A percentile compares a stretch with the other conserved stretches of the same genome.
Evolutionary conservation across 2,329 filamentous ascomycete species (phyloP).

Genomic region (Colletotrichum trifolii): DNA sequence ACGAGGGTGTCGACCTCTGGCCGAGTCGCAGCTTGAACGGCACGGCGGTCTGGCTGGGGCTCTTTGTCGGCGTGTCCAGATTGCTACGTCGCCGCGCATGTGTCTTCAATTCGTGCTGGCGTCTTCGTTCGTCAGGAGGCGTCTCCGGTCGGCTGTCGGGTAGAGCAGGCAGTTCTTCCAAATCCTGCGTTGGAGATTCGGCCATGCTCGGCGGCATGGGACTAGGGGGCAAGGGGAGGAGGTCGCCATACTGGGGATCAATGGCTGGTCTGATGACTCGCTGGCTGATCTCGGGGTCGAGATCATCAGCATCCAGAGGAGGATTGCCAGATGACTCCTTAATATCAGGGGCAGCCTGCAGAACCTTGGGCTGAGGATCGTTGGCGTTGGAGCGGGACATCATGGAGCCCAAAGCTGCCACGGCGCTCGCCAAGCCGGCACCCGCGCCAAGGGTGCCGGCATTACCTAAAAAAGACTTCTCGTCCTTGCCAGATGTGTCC

Average conservation of each 20-base stretch:
- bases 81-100: constrained; percentile 62
- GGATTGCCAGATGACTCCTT: constrained; percentile 23
- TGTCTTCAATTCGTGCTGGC: constrained; percentile 51
- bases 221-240: constrained; percentile 73
- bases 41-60: constrained; percentile 68
- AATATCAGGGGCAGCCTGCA: constrained; percentile 22
- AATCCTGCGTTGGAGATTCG: constrained; percentile 55
- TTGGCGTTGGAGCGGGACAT: constrained; percentile 58
- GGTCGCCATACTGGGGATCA: constrained; percentile 73
- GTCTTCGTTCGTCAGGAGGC: constrained; percentile 59
- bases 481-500: constrained; percentile 45
- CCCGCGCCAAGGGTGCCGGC: constrained; percentile 76
- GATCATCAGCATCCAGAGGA: constrained; percentile 47
- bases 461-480: constrained; percentile 75
- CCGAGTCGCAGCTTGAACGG: constrained; percentile 67
- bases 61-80: constrained; percentile 59
- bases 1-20: constrained; percentile 56
- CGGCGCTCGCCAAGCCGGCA: constrained; percentile 70
- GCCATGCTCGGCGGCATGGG: constrained; percentile 71
- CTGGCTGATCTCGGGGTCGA: constrained; percentile 69
- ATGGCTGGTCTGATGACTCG: constrained; percentile 72
- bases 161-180: constrained; percentile 61
- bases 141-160: constrained; percentile 71
- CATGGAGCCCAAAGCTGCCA: constrained; percentile 53
- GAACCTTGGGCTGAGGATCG: constrained; percentile 54